Base-by-base conservation (phyloP, 108 stramenopile species). In the Cyclotella cryptica region DNA sequence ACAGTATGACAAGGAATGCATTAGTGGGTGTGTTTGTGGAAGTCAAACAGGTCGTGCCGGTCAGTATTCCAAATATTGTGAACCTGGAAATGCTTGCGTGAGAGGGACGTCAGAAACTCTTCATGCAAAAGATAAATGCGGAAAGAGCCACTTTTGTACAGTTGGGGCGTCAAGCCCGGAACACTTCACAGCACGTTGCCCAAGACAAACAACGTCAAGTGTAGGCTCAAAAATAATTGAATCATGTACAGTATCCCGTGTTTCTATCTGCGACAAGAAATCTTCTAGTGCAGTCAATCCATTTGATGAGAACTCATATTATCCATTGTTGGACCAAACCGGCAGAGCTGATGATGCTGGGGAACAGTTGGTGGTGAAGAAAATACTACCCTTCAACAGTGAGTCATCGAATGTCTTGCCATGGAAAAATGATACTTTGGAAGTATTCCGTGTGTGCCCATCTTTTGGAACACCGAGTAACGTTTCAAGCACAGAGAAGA, bases 241-340 rank as follows among this genome's bases (percentile, higher is more conserved):
- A 13, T 71, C 80, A 24, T 96, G 95, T 55, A 54, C 40, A 14
- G 65, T 91, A 22, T 68, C 78, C 19, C 63, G 49, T 53, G 87
- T 92, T 45, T 69, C 87, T n/a, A 89, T 96, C 12, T 96, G 95
- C 67, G 93, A 94, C 88, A 94, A 94, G 71, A 75, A 40, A 27
- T 19, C 72, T 22, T 77, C 66, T 21, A 58, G 28, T 35, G 41
- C 49, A 41, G 39, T 63, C 10, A 81, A 91, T 79, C 86, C 84
- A 14, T 75, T 76, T 44, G 74, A 92, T 64, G 65, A 75, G 14
- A 59, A 78, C 27, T 69, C 75, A 13, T 96, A 94, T 80, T 87
- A 91, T 71, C 83, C 88, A 17, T 39, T 86, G 49, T 78, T 84
- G 40, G 27, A 73, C 17, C 28, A 55, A 46, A n/a, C 0, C 27